phyloP scores from a whole-genome alignment of 2,329 filamentous ascomycete species.

The Daldinia sp. region DNA sequence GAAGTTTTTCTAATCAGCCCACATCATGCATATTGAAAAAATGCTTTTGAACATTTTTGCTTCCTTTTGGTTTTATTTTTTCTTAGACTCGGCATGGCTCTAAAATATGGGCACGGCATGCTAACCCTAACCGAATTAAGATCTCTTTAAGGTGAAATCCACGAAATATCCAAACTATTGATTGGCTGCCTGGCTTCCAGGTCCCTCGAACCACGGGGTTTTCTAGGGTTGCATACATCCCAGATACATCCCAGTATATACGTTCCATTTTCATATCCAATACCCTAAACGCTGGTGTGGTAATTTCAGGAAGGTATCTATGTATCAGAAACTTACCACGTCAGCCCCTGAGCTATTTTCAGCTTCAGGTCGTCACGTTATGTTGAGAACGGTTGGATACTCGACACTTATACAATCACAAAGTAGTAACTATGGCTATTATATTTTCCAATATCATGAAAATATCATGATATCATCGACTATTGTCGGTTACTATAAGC shows the following conservation, averaged over 20 bases:
- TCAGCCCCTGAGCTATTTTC: slow-evolving; percentile 40
- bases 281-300: slow-evolving; percentile 11
- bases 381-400: slow-evolving; percentile 5
- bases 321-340: slow-evolving; percentile 24
- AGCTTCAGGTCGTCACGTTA: slow-evolving; percentile 19
- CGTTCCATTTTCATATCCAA: background rate
- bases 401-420: background rate
- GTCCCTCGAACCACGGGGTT: slow-evolving; percentile 20
- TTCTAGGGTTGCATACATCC: slow-evolving; percentile 16
- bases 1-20: slow-evolving; percentile 28
- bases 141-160: slow-evolving; percentile 12
- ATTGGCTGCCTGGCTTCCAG: slow-evolving; percentile 35
- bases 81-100: slow-evolving; percentile 22
- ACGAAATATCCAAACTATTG: slow-evolving; percentile 16
- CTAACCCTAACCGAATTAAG: slow-evolving; percentile 33
- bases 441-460: background rate
- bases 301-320: slow-evolving; percentile 39
- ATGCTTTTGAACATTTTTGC: slow-evolving; percentile 16
- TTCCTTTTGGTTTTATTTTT: background rate
- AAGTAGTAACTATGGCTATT: background rate
- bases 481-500: background rate
- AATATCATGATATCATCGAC: background rate
- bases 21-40: slow-evolving; percentile 23
- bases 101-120: slow-evolving; percentile 29
- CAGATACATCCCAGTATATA: too few relatives aligned